Percentiles rank a stretch among this genome's conserved stretches.
Evolutionary conservation across 108 stramenopile genomes (phyloP).

Genomic region (Aurantiochytrium sp.): DNA sequence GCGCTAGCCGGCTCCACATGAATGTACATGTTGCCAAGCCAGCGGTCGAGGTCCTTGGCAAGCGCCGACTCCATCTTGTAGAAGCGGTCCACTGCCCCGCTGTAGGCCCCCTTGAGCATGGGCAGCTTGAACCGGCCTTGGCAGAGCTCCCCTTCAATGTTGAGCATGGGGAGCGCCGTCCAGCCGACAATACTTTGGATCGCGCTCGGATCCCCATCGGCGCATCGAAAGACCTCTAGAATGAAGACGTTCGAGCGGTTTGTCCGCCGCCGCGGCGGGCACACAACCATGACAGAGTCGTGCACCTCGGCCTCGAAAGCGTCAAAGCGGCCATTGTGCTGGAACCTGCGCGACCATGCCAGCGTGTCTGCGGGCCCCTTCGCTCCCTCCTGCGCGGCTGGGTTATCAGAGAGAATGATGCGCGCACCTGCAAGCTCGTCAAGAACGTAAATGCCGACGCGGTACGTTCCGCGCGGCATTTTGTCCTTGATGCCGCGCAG

Average conservation of each 20-base stretch:
- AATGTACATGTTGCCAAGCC: background rate
- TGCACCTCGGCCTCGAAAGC: background rate
- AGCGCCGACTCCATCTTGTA: background rate
- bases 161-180: background rate
- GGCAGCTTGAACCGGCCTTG: background rate
- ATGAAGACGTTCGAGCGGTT: background rate
- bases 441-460: background rate
- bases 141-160: background rate
- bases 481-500: background rate
- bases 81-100: background rate
- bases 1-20: background rate
- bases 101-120: background rate
- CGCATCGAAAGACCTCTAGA: background rate
- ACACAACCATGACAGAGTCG: background rate
- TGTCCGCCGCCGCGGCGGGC: background rate
- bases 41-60: background rate
- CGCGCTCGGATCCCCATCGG: background rate
- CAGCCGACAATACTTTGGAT: background rate
- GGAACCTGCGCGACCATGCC: background rate
- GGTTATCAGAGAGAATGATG: background rate
- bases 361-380: too few relatives aligned
- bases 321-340: background rate
- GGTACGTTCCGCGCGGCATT: background rate
- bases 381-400: too few relatives aligned
- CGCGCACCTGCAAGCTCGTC: slow-evolving; percentile 17